Evolutionary conservation across 2,329 filamentous ascomycete genomes (phyloP).

Genomic region (Byssothecium circinans): DNA sequence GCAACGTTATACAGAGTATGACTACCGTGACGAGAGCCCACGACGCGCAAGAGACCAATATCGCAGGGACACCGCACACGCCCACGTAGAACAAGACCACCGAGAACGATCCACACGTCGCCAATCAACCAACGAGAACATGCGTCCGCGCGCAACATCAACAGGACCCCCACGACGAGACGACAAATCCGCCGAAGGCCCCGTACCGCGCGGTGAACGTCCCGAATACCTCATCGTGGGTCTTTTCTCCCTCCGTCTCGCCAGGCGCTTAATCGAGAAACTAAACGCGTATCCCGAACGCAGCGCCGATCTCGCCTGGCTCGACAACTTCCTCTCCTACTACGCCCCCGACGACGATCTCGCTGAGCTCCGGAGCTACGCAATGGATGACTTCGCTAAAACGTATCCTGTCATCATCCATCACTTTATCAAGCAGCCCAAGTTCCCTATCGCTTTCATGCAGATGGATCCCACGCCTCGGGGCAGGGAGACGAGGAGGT

Average conservation of each 20-base stretch:
- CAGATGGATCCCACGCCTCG: conserved; percentile 19
- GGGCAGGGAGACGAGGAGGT: conserved; percentile 3
- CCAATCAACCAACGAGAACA: background rate
- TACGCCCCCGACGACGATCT: conserved; percentile 17
- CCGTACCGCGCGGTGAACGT: background rate
- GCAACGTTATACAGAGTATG: background rate
- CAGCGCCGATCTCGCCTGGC: conserved; percentile 21
- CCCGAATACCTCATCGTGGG: conserved; percentile 26
- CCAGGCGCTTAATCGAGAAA: conserved; percentile 16
- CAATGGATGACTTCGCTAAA: conserved; percentile 16
- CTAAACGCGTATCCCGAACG: conserved; percentile 19
- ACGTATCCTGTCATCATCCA: conserved; percentile 20
- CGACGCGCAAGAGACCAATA: background rate
- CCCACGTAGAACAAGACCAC: background rate
- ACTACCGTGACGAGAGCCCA: background rate
- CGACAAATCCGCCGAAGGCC: background rate
- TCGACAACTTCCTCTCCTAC: conserved; percentile 19
- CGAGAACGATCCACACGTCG: background rate
- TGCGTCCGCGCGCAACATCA: background rate
- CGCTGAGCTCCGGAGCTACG: conserved; percentile 18
- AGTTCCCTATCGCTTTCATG: conserved; percentile 24
- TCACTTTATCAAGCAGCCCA: conserved; percentile 26
- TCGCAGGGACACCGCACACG: background rate
- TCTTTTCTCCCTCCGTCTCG: conserved; percentile 28
- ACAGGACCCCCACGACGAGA: no score